Evolutionary conservation across 192 early-diverging fungal species (phyloP), one percentile per base, ranked within the genome.

Genomic region (Entophlyctis luteolus): DNA sequence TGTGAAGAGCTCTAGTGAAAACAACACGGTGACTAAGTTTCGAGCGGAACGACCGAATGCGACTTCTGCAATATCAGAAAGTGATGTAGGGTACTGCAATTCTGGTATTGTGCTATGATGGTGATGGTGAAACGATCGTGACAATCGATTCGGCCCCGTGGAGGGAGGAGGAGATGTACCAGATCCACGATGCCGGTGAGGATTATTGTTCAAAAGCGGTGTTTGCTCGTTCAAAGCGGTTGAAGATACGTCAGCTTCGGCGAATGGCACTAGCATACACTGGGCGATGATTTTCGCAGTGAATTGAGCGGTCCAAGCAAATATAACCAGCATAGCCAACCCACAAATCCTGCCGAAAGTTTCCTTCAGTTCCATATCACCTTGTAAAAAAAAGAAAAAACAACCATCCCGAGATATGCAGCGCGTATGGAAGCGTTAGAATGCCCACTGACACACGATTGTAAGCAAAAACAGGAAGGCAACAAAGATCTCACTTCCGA

Each of bases 241-340:
- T 0, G 12, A 73, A 16, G 23, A 20, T 14, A 57, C 28, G 12
- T 14, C 27, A 32, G 29, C n/a, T 6, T 18, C 16, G 5, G 62
- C 59, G 22, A 66, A 55, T 12, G 52, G 55, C 20, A 73, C 68
- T n/a, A 70, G 53, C 71, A 80, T 73, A 70, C 86, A 88, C 68
- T 81, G 75, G 2, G 70, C 82, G 0, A 89, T 63, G 38, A 88
- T 35, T 74, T 81, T 86, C 27, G 86, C 88, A 0, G 88, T 87
- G 35, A 81, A 81, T 48, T 55, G 48, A 22, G 69, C 66, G 28
- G 73, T 38, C 34, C 76, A 28, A 1, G 68, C 60, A 56, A 74
- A 81, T 10, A 70, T 27, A 4, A 72, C n/a, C 22, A 82, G 55
- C 47, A 90, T 58, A 10, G 48, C 23, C 14, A 86, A 31, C 23